Base-by-base conservation (phyloP, 2,329 filamentous ascomycete species). In the Ceratocystis lukuohia region DNA sequence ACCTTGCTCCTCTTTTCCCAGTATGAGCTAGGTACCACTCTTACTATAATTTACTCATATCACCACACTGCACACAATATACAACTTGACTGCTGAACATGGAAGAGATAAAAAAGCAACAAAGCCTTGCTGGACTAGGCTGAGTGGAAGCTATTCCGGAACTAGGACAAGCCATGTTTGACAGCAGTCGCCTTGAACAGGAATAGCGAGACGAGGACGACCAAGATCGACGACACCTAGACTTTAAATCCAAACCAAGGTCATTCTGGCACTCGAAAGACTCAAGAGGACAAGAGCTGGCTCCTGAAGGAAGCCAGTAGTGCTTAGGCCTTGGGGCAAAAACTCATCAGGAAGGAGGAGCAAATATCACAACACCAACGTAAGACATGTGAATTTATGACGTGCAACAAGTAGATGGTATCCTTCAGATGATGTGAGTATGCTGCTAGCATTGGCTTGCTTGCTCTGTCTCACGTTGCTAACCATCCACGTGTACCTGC, bases 81-180 rank as follows among this genome's bases (percentile, higher is more conserved):
- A 41, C 37, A 41, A 2, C 37, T 41, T 41, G 12, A 12, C 37
- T 12, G 10, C 10, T 41, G 37, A 15, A 15, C 3, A 20, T 2
- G 25, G 17, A 17, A 30, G 6, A 7, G 17, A 4, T 15, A 20
- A 37, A 7, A 12, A 62, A 10, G n/a, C 10, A 28, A 45, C 61
- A 48, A 44, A 62, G 44, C 33, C 37, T 44, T 62, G 7, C 56
- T n/a, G 15, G 15, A 10, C 56, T 59, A 59, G n/a, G 17, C 56
- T 37, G 37, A 37, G 56, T 59, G 28, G 25, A 33, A 33, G 56
- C 28, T 59, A 37, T 59, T 33, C 56, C 28, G 56, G 56, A 33
- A 10, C 56, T 37, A 59, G 25, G 56, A 37, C 56, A 59, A 30
- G 28, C 56, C 56, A 59, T 59, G 56, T 59, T 59, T 59, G 56